These are phyloP conservation scores for Agaricus blazei DNA, from an alignment of 768 basidiomycete species.

Conservation along the genomic window DNA sequence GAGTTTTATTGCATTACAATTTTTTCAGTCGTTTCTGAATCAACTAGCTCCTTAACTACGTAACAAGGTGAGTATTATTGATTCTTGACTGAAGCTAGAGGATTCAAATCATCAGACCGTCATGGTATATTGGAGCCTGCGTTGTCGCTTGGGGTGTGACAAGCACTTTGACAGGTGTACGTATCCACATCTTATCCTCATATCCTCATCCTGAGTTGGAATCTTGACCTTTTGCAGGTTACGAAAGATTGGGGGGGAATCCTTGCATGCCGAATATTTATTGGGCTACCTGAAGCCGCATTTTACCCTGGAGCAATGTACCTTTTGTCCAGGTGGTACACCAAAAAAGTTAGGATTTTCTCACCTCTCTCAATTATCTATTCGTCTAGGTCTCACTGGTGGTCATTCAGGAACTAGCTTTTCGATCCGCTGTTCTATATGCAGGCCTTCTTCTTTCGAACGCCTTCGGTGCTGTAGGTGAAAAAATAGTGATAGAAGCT, in stretches of 20 bases:
- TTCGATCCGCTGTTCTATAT: slow-evolving; percentile 54
- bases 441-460: slow-evolving; percentile 54
- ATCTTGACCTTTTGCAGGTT: slow-evolving; percentile 25
- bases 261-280: slow-evolving; percentile 47
- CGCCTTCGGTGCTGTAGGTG: slow-evolving; percentile 55
- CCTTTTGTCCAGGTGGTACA: slow-evolving; percentile 45
- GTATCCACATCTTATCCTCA: slow-evolving; percentile 3
- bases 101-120: background rate
- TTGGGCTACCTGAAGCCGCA: slow-evolving; percentile 58
- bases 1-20: background rate
- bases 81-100: background rate
- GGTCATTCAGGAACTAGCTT: slow-evolving; percentile 46
- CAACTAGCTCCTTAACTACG: slow-evolving; percentile 42
- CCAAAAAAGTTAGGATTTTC: slow-evolving; percentile 36
- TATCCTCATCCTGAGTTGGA: too few species aligned
- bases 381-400: background rate
- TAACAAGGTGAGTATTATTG: slow-evolving; percentile 33
- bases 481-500: background rate
- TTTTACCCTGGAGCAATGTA: slow-evolving; percentile 53
- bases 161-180: slow-evolving; percentile 40
- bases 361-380: background rate
- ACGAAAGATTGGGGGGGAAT: slow-evolving; percentile 49
- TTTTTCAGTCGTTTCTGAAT: background rate
- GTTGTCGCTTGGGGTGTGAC: slow-evolving; percentile 4
- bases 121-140: slow-evolving; percentile 2